Percentiles rank a stretch among this genome's conserved stretches.
Evolutionary conservation across 2,329 filamentous ascomycete species (phyloP).

Genomic region (Calonectria crousiana): DNA sequence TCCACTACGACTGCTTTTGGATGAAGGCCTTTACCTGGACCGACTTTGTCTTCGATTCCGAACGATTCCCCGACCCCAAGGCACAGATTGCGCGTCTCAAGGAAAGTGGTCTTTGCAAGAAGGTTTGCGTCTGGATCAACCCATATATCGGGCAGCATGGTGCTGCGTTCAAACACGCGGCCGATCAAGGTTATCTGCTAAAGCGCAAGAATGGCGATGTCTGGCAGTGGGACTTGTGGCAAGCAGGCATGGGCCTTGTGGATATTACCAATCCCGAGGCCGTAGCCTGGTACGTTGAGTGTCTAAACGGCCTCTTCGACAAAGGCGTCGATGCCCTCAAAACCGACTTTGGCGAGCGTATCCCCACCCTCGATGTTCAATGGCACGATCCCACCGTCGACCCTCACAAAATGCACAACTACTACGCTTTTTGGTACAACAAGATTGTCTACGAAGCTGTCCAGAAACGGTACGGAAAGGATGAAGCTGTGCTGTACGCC

Average conservation of each 20-base stretch:
- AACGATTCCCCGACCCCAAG: constrained; percentile 76
- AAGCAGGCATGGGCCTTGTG: constrained; percentile 80
- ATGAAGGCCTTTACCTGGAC: constrained; percentile 82
- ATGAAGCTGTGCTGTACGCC: constrained; percentile 74
- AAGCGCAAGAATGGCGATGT: constrained; percentile 77
- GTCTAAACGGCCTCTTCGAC: constrained; percentile 74
- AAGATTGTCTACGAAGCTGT: constrained; percentile 76
- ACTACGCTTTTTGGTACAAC: constrained; percentile 81
- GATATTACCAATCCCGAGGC: constrained; percentile 82
- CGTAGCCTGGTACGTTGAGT: constrained; percentile 72
- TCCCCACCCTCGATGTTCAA: constrained; percentile 73
- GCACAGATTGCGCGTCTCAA: constrained; percentile 75
- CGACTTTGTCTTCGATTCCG: constrained; percentile 77
- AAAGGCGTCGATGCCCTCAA: constrained; percentile 80
- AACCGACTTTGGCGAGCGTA: constrained; percentile 81
- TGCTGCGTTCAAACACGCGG: constrained; percentile 73
- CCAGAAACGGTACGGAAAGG: constrained; percentile 62
- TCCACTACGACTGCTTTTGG: constrained; percentile 85
- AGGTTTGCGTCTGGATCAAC: constrained; percentile 83
- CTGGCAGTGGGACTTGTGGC: constrained; percentile 84
- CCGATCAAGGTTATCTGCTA: constrained; percentile 75
- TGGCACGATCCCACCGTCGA: constrained; percentile 73
- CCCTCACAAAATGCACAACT: constrained; percentile 79
- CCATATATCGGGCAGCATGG: constrained; percentile 79
- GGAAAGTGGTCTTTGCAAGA: constrained; percentile 68